Base-by-base conservation (phyloP, 2,329 filamentous ascomycete genomes). In the Diaporthe amygdali region DNA sequence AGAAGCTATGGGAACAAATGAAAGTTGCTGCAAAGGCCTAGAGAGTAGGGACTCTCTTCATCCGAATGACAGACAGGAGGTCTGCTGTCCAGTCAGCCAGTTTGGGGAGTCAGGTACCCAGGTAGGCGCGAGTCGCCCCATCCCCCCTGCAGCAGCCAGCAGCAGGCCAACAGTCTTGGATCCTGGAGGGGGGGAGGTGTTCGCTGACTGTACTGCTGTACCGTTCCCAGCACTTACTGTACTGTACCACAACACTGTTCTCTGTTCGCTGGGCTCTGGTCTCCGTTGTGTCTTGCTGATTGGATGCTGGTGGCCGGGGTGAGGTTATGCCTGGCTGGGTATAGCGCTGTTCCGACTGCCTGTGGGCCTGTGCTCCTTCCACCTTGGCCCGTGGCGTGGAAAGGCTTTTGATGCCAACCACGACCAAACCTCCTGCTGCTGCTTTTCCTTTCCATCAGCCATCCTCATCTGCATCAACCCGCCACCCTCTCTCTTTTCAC, bases 361-460 rank as follows among this genome's bases (percentile, higher is more conserved):
- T 32, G 25, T 30, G 30, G 34, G 51, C 27, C 25, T 59, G 63
- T 66, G 66, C 52, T 32, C 46, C 49, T 54, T 67, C 51, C 69
- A 56, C 52, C 46, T 70, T 49, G 51, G 59, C 68, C 69, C 34
- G 46, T 69, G 67, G 67, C 67, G 67, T 69, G 67, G 49, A 68
- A 67, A 68, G 69, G 69, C 69, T 68, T 68, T 71, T 71, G 69
- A 61, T 71, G 54, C 63, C 27, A 68, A 71, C 69, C 44, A 61
- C 61, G 55, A 67, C 69, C 25, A 25, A 37, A 68, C 27, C n/a
- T 34, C 47, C 32, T 27, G 39, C 51, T 66, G 59, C 49, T 54
- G 49, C 56, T 44, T 52, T 39, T 49, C 41, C 49, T 70, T 51
- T 63, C 39, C 51, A 70, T 54, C 37, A 44, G 63, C 49, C 68